A percentile compares a stretch with the other conserved stretches of the same genome.
Conservation (phyloP, 345 rosid species). For the Odontarrhena argentea region DNA sequence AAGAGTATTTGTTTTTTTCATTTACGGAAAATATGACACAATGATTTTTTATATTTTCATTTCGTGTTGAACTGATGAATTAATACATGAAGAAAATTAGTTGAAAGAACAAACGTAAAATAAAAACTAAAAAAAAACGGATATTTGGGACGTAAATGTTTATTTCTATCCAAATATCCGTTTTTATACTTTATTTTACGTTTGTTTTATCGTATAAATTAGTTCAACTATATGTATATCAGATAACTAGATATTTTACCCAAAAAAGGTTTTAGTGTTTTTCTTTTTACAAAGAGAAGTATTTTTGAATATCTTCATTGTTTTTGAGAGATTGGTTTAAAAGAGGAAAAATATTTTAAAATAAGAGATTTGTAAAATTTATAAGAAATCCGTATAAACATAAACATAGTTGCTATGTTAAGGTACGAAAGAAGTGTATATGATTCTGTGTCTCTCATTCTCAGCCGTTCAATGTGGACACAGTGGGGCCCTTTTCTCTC, state of each 20-base stretch:
- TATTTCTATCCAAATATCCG: too few species aligned
- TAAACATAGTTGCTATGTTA: slow-evolving; percentile 8
- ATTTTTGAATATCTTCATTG: too few species aligned
- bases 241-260: too few species aligned
- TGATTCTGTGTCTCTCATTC: slow-evolving; percentile 27
- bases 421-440: slow-evolving; percentile 2
- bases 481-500: background rate
- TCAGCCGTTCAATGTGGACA: slow-evolving; percentile 39
- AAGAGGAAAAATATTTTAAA: background rate
- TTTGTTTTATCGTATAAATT: too few species aligned
- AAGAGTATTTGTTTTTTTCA: background rate
- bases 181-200: too few species aligned
- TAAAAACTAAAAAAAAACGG: background rate
- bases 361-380: background rate
- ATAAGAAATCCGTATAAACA: background rate
- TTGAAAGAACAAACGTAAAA: background rate
- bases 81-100: slow-evolving; percentile 11
- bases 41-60: background rate
- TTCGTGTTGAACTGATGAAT: slow-evolving; percentile 2
- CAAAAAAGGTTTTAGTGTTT: too few species aligned
- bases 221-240: too few species aligned
- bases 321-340: background rate
- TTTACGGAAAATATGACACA: slow-evolving; percentile 7
- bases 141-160: too few species aligned
- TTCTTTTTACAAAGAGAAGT: too few species aligned